A percentile compares a stretch with the other conserved stretches of the same genome.
Conservation (phyloP, 495 filamentous ascomycete genomes). For the Saxophila tyrrhenica region DNA sequence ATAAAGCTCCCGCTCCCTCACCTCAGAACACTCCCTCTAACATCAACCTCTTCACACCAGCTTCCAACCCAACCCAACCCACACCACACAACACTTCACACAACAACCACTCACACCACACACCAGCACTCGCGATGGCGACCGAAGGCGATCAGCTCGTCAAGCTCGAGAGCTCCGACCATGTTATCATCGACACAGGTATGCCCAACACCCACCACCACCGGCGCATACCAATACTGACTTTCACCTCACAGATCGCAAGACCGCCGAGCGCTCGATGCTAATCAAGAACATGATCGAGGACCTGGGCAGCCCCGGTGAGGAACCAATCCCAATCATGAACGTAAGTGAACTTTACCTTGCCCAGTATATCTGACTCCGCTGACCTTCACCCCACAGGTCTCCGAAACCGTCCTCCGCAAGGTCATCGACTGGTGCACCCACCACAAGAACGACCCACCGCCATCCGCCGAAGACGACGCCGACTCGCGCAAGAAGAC, state of each 20-base stretch:
- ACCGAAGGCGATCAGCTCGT: constrained; percentile 12
- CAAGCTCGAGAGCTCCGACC: constrained; percentile 19
- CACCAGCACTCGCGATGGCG: not conserved
- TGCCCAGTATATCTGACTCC: too few species aligned
- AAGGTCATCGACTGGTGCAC: constrained; percentile 98
- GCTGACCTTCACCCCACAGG: constrained; percentile 37
- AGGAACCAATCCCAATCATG: constrained; percentile 66
- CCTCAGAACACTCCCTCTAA: not conserved
- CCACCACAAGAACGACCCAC: constrained; percentile 82
- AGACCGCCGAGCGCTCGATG: constrained; percentile 80
- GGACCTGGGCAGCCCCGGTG: constrained; percentile 59
- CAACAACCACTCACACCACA: not conserved
- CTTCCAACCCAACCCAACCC: not conserved
- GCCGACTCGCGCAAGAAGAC: constrained; percentile 94
- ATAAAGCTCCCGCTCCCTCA: not conserved
- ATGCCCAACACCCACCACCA: not conserved
- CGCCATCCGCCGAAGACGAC: constrained; percentile 66
- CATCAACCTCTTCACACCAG: not conserved
- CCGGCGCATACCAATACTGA: not conserved
- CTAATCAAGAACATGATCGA: constrained; percentile 98
- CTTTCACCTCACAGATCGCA: constrained; percentile 46
- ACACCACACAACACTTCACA: not conserved
- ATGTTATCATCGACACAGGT: constrained; percentile 15
- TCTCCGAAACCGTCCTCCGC: constrained; percentile 82
- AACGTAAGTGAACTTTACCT: constrained; percentile 79